phyloP scores from a whole-genome alignment of 2,329 filamentous ascomycete species.

The Chalaropsis ovoidea region DNA sequence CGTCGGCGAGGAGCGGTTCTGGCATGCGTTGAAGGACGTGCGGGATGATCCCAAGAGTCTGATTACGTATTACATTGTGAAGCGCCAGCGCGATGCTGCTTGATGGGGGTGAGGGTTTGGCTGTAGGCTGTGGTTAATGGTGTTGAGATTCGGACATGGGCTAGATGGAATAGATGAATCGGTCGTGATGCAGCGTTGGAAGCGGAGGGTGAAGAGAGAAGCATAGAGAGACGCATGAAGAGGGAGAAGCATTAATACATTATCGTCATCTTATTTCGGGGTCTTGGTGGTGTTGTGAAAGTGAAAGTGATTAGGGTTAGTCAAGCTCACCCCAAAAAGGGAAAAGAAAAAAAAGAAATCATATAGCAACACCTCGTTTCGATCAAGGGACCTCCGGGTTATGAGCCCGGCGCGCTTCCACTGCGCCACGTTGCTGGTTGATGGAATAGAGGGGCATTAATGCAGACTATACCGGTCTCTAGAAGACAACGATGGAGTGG shows the following conservation, averaged over 20 bases:
- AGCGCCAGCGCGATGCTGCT: conserved; percentile 48
- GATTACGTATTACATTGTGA: conserved; percentile 72
- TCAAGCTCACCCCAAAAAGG: not conserved
- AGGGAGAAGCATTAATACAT: too few relatives aligned
- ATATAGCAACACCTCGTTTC: conserved; percentile 25
- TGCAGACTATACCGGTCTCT: not conserved
- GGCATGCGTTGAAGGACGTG: conserved; percentile 53
- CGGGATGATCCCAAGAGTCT: conserved; percentile 65
- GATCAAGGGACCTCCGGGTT: conserved; percentile 26
- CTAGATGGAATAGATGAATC: too few relatives aligned
- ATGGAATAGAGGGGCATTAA: not conserved
- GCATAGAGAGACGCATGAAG: too few relatives aligned
- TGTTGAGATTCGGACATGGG: not conserved
- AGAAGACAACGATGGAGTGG: not conserved
- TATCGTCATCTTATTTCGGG: too few relatives aligned
- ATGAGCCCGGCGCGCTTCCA: conserved; percentile 26
- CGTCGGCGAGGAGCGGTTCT: conserved; percentile 54
- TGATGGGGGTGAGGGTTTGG: conserved; percentile 9
- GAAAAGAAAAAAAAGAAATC: not conserved
- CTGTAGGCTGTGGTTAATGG: not conserved
- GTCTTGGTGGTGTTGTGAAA: too few relatives aligned
- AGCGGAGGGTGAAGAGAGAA: too few relatives aligned
- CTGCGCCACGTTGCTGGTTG: conserved; percentile 24
- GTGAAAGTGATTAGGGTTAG: not conserved
- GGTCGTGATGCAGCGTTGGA: too few relatives aligned